A percentile compares a stretch with the other conserved stretches of the same genome.
phyloP scores from a whole-genome alignment of 768 basidiomycete species.

The Suillus ampliporus region DNA sequence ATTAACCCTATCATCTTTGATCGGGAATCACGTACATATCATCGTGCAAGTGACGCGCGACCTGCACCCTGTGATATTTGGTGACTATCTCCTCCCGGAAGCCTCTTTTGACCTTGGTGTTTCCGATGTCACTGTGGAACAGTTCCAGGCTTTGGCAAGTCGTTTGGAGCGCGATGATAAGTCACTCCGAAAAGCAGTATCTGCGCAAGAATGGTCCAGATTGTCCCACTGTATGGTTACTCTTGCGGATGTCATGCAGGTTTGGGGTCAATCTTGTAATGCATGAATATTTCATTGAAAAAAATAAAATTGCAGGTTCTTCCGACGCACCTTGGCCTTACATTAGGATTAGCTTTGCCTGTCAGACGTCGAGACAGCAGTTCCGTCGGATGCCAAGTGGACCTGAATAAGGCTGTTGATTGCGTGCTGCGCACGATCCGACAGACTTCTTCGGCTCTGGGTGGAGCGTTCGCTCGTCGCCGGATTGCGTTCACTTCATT shows the following conservation, averaged over 20 bases:
- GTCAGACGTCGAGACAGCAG: constrained; percentile 49
- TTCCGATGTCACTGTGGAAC: constrained; percentile 80
- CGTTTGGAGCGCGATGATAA: constrained; percentile 51
- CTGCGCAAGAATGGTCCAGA: constrained; percentile 51
- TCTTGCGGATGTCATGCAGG: constrained; percentile 77
- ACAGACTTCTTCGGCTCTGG: constrained; percentile 58
- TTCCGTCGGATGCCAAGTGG: constrained; percentile 56
- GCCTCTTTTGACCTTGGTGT: constrained; percentile 78
- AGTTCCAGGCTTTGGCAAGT: constrained; percentile 74
- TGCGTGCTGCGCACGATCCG: constrained; percentile 85
- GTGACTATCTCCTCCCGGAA: constrained; percentile 78
- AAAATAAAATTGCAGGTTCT: constrained; percentile 50
- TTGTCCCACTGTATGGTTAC: constrained; percentile 65
- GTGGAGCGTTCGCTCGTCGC: constrained; percentile 61
- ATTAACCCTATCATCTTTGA: constrained; percentile 87
- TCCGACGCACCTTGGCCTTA: constrained; percentile 69
- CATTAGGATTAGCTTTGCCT: constrained; percentile 84
- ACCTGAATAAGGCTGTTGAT: constrained; percentile 86
- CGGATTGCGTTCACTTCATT: constrained; percentile 93
- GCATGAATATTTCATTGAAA: constrained; percentile 12
- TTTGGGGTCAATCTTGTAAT: constrained; percentile 39
- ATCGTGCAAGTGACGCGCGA: constrained; percentile 94
- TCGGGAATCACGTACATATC: constrained; percentile 86
- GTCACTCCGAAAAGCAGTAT: constrained; percentile 35
- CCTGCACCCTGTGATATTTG: constrained; percentile 84